Base-by-base conservation (phyloP, 2,329 filamentous ascomycete genomes). In the Ilyonectria destructans region DNA sequence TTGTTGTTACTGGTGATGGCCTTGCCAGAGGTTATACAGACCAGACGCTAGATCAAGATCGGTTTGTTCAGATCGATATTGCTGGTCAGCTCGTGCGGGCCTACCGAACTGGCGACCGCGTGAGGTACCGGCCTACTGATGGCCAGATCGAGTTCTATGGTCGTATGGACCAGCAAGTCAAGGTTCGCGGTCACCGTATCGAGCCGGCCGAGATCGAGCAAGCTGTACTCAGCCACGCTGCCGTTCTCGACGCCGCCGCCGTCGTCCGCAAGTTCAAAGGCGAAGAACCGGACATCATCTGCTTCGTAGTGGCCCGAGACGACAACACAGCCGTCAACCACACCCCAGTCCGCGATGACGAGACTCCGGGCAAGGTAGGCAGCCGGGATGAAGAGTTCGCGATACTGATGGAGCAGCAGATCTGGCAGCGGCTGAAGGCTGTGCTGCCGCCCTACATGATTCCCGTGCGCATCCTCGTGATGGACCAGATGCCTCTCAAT, bases 401-500 rank as follows among this genome's bases (percentile, higher is more conserved):
- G n/a, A n/a, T n/a, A n/a, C n/a, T n/a, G n/a, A n/a, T n/a, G n/a
- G n/a, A n/a, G n/a, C n/a, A n/a, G n/a, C n/a, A n/a, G n/a, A n/a
- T n/a, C n/a, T n/a, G n/a, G n/a, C 29, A 33, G 0, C 29, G 19
- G 8, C 17, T 33, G 6, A 35, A 33, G 9, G 49, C 52, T 7
- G 10, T 65, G 0, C 31, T 78, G 3, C 75, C 76, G 3, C 40
- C 71, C 0, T 78, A 78, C 55, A 79, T 79, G 76, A 48, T 79
- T 15, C 77, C 76, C 0, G 35, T 63, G 0, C 52, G 21, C 5
- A 72, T 79, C 6, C 54, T 61, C 0, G 59, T 75, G 0, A 15
- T 79, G n/a, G 72, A 75, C 1, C 40, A 71, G 6, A 71, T 79
- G 60, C 77, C 77, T 13, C 51, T 77, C 40, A 76, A 77, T 23